Percentiles rank a stretch among this genome's conserved stretches.
phyloP scores from a whole-genome alignment of 345 rosid species.

The Hibiscus mutabilis region DNA sequence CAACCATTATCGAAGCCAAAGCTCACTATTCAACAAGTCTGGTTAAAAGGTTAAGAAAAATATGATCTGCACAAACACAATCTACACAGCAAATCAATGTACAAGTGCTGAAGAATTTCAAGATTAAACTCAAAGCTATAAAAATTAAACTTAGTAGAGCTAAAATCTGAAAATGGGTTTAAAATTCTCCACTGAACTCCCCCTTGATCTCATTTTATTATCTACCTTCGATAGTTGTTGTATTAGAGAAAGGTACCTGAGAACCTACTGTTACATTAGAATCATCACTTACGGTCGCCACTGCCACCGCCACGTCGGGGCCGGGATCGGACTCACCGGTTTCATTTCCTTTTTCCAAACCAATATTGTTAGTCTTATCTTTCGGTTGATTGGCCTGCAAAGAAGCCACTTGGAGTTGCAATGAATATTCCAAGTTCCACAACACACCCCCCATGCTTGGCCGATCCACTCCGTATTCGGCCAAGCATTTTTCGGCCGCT shows the following conservation, averaged over 20 bases:
- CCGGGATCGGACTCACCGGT: neutral
- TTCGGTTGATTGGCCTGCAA: constrained; percentile 31
- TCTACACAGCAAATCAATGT: neutral
- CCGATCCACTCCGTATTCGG: constrained; percentile 74
- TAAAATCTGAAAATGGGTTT: neutral
- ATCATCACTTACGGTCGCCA: neutral
- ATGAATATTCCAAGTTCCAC: constrained; percentile 78
- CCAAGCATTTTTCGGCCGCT: constrained; percentile 83
- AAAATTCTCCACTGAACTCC: neutral
- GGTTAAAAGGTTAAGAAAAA: neutral
- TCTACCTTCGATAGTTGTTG: neutral
- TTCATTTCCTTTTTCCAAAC: constrained; percentile 11
- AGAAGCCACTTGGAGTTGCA: constrained; percentile 71
- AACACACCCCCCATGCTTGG: constrained; percentile 83
- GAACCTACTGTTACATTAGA: constrained; percentile 20
- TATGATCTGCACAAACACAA: neutral
- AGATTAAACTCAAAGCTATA: too few relatives aligned
- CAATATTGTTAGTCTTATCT: constrained; percentile 29
- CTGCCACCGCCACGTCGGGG: too few relatives aligned
- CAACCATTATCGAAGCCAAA: neutral
- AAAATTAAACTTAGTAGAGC: too few relatives aligned
- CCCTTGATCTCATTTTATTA: neutral
- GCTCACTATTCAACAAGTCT: too few relatives aligned
- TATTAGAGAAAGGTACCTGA: constrained; percentile 9
- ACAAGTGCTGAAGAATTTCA: too few relatives aligned